Base-by-base conservation (phyloP, 2,329 filamentous ascomycete genomes). In the Hymenoscyphus infarciens region DNA sequence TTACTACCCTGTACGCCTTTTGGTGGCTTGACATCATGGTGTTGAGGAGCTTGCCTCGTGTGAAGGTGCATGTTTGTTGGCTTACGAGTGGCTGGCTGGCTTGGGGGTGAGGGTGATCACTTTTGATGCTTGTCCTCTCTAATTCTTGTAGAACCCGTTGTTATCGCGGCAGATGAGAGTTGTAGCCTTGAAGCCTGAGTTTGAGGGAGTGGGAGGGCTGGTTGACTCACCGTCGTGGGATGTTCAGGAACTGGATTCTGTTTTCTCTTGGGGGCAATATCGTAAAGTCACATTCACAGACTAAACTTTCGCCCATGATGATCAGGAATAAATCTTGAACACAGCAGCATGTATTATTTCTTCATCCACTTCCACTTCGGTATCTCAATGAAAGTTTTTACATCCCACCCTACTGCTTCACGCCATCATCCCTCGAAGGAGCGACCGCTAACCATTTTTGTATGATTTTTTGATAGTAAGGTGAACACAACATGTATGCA, bases 51-150 rank as follows among this genome's bases (percentile, higher is more conserved):
- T 49, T 22, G 42, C 42, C n/a, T 49, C n/a, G 19, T 49, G n/a
- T 49, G 42, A 49, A 49, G 8, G 2, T 22, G 42, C n/a, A 22
- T 11, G 42, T 7, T 22, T 10, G 19, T 22, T 22, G n/a, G 25
- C 42, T 49, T 49, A 49, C n/a, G n/a, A 22, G 42, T 49, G n/a
- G n/a, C 42, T 49, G 42, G 42, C 42, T n/a, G 39, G 39, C n/a
- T 8, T 11, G 42, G 42, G 42, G 42, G 42, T 49, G 42, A 49
- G 42, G 42, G 42, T 49, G 42, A 49, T 49, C n/a, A 49, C n/a
- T 49, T 49, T 49, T 22, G 11, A 49, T 19, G 42, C 42, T 49
- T 49, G 42, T 49, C 8, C 39, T 25, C n/a, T 10, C 8, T 4
- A n/a, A 11, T 6, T 35, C n/a, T 49, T 49, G 42, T 49, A 49